Evolutionary conservation across 1,284 basidiomycete genomes (phyloP).

Genomic region (Microbotryum scabiosae): DNA sequence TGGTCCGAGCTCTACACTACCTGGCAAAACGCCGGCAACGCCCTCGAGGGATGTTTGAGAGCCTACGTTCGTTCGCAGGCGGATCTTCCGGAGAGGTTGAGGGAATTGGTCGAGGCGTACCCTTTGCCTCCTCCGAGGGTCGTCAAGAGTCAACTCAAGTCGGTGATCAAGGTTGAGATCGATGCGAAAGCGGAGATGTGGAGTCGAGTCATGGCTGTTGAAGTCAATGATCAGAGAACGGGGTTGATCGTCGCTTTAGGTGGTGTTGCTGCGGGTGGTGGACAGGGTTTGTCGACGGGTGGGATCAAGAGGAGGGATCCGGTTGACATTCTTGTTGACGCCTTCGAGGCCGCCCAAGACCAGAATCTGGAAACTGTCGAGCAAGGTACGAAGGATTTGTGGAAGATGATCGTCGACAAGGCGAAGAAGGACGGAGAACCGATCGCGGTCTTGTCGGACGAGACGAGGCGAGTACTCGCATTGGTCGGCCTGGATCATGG

Average conservation of each 20-base stretch:
- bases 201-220: not conserved
- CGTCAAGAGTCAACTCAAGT: slow-evolving; percentile 6
- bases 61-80: slow-evolving; percentile 14
- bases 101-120: slow-evolving; percentile 9
- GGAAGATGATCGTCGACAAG: not conserved
- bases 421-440: not conserved
- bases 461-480: slow-evolving; percentile 10
- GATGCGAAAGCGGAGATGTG: slow-evolving; percentile 2
- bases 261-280: too few relatives aligned
- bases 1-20: slow-evolving; percentile 1
- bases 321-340: not conserved
- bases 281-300: not conserved
- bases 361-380: not conserved
- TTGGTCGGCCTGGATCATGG: slow-evolving; percentile 8
- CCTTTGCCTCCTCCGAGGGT: not conserved
- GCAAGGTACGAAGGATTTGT: not conserved
- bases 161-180: slow-evolving; percentile 11
- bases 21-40: slow-evolving; percentile 13
- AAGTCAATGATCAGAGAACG: slow-evolving; percentile 12
- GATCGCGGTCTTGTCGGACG: slow-evolving; percentile 14
- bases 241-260: not conserved
- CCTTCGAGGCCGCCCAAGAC: not conserved
- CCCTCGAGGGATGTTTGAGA: slow-evolving; percentile 15
- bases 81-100: slow-evolving; percentile 13
- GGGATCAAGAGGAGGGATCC: slow-evolving; percentile 7